Base-by-base conservation (phyloP, 208 protist species). In the Crithidia acanthocephali region DNA sequence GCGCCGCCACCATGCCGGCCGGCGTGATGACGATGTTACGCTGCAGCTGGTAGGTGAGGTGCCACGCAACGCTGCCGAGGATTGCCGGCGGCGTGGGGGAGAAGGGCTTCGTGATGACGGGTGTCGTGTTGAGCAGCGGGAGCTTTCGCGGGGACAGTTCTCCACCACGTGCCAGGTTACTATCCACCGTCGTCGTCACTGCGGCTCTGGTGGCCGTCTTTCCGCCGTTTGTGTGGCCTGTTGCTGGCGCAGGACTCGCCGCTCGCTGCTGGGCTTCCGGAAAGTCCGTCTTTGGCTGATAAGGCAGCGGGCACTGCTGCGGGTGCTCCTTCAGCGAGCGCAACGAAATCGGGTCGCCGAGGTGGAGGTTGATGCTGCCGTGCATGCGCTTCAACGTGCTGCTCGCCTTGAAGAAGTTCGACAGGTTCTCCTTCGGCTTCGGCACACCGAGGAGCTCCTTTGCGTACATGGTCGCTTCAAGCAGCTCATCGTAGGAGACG, bases 401-500 rank as follows among this genome's bases (percentile, higher is more conserved):
- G 45, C 80, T 74, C 7, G 85, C 76, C 30, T 82, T 81, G 42
- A 95, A 22, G 64, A 96, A 80, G 74, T 95, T 95, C n/a, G 50
- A 37, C 30, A 96, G 32, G 56, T 33, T 95, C 67, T 97, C 92
- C 33, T 65, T 76, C 2, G 90, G 92, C 59, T 97, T 97, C 16
- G 85, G 80, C n/a, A 90, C 72, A 20, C 94, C 94, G 1, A 96
- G 80, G 32, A 97, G 79, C 79, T 98, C 92, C n/a, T 85, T 61
- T n/a, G 85, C 86, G 69, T 95, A 95, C 58, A 92, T 64, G 27
- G 79, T 78, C 13, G 77, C 80, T 76, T 98, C 94, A 18, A 97
- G 69, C 53, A 97, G 72, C 69, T 95, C 87, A 69, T 98, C 94
- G 63, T 98, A 98, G 16, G 88, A 94, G 16, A 98, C 69, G 40